Evolutionary conservation across 1,139 yeast genomes (phyloP).

Genomic region (Lodderomyces margitis): DNA sequence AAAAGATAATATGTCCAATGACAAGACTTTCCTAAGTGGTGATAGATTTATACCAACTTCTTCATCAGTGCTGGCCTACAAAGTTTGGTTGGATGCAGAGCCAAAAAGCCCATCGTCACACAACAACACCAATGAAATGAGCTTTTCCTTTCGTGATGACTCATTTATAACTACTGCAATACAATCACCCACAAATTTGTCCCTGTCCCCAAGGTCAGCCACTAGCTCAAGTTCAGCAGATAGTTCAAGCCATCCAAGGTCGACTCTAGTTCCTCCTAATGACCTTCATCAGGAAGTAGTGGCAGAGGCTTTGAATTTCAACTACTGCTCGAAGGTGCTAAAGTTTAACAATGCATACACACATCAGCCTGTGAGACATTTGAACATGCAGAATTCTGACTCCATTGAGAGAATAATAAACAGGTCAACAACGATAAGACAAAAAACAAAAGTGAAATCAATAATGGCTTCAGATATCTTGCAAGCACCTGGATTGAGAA

Average conservation of each 20-base stretch:
- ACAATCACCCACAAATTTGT: constrained; percentile 6
- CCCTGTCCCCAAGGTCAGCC: constrained; percentile 5
- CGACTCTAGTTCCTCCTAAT: constrained; percentile 2
- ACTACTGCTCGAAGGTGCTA: constrained; percentile 30
- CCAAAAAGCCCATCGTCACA: not conserved
- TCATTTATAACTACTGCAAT: constrained; percentile 8
- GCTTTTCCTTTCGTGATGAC: constrained; percentile 16
- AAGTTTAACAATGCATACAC: constrained; percentile 19
- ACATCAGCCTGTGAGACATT: not conserved
- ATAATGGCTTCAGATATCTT: constrained; percentile 24
- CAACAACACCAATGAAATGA: constrained; percentile 4
- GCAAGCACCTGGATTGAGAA: constrained; percentile 73
- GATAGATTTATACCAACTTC: constrained; percentile 23
- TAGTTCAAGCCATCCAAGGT: constrained; percentile 1
- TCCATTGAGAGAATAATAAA: not conserved
- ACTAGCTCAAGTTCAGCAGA: constrained; percentile 6
- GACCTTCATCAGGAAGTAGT: constrained; percentile 23
- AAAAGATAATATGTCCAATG: not conserved
- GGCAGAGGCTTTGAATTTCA: constrained; percentile 51
- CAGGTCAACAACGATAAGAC: constrained; percentile 2
- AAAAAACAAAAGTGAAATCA: not conserved
- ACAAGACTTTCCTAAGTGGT: constrained; percentile 7
- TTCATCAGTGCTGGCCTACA: constrained; percentile 21
- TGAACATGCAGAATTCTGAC: not conserved
- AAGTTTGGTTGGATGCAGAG: constrained; percentile 7